phyloP scores from a whole-genome alignment of 352 stramenopile species.

The Globisporangium viniferum region DNA sequence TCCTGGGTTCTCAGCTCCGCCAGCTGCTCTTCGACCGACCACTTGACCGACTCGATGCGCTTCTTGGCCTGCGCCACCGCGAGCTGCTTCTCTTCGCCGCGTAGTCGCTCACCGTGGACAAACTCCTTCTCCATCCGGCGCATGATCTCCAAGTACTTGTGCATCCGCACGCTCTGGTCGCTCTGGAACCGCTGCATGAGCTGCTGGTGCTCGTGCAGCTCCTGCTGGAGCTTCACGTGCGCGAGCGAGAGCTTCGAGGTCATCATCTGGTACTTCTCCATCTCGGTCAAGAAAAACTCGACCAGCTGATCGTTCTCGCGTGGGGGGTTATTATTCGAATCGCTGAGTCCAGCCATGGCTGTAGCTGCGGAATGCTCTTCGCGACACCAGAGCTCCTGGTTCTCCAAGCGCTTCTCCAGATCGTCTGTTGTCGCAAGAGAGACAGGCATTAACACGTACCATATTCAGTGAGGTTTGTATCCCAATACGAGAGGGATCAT shows the following conservation, averaged over 20 bases:
- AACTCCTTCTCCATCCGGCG: conserved; percentile 39
- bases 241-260: conserved; percentile 25
- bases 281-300: conserved; percentile 45
- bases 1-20: conserved; percentile 21
- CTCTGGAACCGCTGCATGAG: conserved; percentile 25
- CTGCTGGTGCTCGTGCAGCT: conserved; percentile 24
- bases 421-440: conserved; percentile 11
- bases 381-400: conserved; percentile 28
- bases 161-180: conserved; percentile 29
- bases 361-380: conserved; percentile 2
- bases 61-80: conserved; percentile 27
- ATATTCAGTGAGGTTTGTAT: too few species aligned
- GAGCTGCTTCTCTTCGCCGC: conserved; percentile 33
- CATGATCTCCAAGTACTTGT: conserved; percentile 36
- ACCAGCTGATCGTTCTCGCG: conserved; percentile 32
- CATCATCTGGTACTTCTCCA: conserved; percentile 42
- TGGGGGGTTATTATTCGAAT: background rate
- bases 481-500: too few species aligned
- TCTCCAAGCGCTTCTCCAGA: conserved; percentile 29
- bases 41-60: conserved; percentile 21
- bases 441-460: background rate
- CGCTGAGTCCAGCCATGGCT: background rate
- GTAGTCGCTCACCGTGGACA: conserved; percentile 26
- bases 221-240: conserved; percentile 27
- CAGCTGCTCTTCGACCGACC: conserved; percentile 27